phyloP scores from a whole-genome alignment of 1,284 basidiomycete genomes.

The Sporisorium scitamineum region DNA sequence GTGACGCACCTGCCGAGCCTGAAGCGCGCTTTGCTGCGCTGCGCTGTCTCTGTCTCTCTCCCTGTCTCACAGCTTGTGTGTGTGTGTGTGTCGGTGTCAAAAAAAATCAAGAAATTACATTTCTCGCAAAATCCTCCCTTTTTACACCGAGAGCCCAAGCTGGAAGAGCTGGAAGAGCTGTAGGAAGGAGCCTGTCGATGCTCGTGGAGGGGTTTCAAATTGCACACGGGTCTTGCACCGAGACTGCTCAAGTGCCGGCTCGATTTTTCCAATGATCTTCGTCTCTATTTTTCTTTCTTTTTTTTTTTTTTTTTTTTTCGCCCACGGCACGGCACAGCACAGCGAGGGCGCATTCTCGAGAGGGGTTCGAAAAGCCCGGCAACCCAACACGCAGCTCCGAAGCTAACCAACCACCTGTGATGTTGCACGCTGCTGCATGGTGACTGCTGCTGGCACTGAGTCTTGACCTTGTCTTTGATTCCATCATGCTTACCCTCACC shows the following conservation, averaged over 20 bases:
- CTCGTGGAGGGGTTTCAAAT: constrained; percentile 13
- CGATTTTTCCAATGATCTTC: not conserved
- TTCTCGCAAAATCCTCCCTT: not conserved
- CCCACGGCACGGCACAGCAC: not conserved
- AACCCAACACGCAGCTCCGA: not conserved
- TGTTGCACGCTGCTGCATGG: not conserved
- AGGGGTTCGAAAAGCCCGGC: not conserved
- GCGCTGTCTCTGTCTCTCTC: not conserved
- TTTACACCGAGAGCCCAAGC: not conserved
- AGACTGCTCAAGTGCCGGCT: constrained; percentile 10
- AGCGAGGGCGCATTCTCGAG: not conserved
- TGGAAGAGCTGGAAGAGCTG: not conserved
- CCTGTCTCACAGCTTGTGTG: not conserved
- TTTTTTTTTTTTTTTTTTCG: not conserved
- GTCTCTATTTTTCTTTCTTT: not conserved
- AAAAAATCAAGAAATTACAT: not conserved
- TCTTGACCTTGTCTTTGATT: too few species aligned
- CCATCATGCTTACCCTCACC: too few species aligned
- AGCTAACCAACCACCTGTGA: not conserved
- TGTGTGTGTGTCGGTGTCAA: not conserved
- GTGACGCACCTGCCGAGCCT: too few species aligned
- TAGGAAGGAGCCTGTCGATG: constrained; percentile 10
- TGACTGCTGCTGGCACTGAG: not conserved
- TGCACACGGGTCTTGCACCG: not conserved
- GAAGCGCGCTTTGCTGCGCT: constrained; percentile 1